Percentiles rank a stretch among this genome's conserved stretches.
phyloP scores from a whole-genome alignment of 805 yeast species.

The Hanseniaspora valbyensis region DNA sequence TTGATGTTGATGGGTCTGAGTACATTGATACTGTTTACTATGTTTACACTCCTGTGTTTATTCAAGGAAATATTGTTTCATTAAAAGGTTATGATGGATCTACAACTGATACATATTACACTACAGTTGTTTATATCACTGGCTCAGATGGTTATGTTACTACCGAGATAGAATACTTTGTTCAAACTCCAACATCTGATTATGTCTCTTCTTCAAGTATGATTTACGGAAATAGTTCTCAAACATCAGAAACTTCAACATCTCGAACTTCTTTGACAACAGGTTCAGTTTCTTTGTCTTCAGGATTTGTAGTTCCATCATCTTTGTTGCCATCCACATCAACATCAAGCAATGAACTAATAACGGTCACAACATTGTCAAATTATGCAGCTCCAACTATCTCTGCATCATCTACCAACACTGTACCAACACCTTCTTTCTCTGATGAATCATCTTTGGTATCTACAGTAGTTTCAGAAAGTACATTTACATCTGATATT shows the following conservation, averaged over 20 bases:
- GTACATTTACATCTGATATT: neutral
- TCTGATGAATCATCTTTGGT: neutral
- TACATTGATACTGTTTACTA: constrained; percentile 16
- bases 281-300: neutral
- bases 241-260: neutral
- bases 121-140: constrained; percentile 11
- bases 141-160: constrained; percentile 19
- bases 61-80: constrained; percentile 10
- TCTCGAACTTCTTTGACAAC: neutral
- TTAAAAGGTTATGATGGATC: constrained; percentile 15
- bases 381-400: neutral
- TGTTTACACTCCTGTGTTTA: constrained; percentile 16
- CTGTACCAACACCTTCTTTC: neutral
- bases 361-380: neutral
- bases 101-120: constrained; percentile 16
- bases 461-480: neutral
- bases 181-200: constrained; percentile 17
- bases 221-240: neutral
- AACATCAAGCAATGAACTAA: neutral
- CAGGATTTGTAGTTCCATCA: neutral
- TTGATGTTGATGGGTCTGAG: constrained; percentile 16
- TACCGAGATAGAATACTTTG: constrained; percentile 15
- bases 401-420: neutral
- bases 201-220: neutral
- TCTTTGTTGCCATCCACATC: neutral